phyloP scores from a whole-genome alignment of 257 asterid genomes.

The Solanum sitiens region DNA sequence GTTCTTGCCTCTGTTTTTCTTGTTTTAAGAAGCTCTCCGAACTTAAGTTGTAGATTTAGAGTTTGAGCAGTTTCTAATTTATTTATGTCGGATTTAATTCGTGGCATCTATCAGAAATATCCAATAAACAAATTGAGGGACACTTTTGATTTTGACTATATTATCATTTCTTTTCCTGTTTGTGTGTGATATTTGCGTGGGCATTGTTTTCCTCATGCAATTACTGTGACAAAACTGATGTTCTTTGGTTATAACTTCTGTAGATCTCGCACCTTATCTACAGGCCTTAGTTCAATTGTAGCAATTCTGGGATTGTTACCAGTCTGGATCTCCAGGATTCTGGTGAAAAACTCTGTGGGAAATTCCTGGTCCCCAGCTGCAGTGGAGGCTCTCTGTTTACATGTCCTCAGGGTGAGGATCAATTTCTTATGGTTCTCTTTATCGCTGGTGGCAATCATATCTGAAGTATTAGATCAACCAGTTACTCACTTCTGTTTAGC shows the following conservation, averaged over 20 bases:
- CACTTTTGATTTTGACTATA: background rate
- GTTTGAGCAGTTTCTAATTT: background rate
- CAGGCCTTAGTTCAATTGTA: constrained; percentile 42
- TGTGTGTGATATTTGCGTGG: background rate
- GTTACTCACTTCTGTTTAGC: background rate
- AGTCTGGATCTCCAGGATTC: constrained; percentile 24
- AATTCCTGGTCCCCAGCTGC: constrained; percentile 68
- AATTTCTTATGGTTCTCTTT: background rate
- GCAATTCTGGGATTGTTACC: constrained; percentile 62
- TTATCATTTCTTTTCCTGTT: background rate
- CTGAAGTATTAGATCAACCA: background rate
- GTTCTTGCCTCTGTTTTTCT: background rate
- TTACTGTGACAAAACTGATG: background rate
- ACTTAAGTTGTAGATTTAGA: background rate
- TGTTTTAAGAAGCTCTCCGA: background rate
- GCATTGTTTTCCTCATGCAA: background rate
- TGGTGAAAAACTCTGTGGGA: constrained; percentile 45
- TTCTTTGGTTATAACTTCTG: background rate
- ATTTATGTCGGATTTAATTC: background rate
- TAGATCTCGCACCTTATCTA: constrained; percentile 47
- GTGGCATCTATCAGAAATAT: background rate
- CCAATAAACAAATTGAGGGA: background rate
- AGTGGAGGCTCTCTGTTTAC: constrained; percentile 43
- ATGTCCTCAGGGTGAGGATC: constrained; percentile 53
- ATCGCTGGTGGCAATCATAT: background rate